Percentiles rank a stretch among this genome's conserved stretches.
These are phyloP conservation scores for Ploettnerulaceae sp. DNA, from an alignment of 2,329 filamentous ascomycete species.

Conservation along the genomic window DNA sequence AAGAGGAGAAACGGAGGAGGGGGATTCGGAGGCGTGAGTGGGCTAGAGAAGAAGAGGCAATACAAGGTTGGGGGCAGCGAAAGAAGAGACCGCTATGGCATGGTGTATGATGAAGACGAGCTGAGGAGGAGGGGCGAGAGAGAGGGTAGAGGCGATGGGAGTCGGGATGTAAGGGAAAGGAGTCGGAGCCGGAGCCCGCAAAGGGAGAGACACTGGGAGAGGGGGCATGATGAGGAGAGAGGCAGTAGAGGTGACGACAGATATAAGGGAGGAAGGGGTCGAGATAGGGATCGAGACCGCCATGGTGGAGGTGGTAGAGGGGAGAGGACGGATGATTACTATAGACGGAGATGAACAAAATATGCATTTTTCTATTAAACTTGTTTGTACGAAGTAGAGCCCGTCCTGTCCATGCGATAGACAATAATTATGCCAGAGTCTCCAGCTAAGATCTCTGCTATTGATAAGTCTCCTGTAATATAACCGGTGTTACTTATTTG, in stretches of 20 bases:
- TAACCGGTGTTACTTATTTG: too few relatives aligned
- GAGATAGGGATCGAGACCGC: constrained; percentile 22
- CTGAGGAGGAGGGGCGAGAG: constrained; percentile 49
- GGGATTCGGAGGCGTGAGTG: constrained; percentile 86
- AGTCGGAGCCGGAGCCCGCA: constrained; percentile 33
- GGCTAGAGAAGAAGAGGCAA: constrained; percentile 84
- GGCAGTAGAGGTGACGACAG: constrained; percentile 20
- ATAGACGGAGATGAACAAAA: constrained; percentile 17
- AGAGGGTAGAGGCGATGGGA: constrained; percentile 32
- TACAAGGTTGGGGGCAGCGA: constrained; percentile 56
- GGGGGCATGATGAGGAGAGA: constrained; percentile 23
- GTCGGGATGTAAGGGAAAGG: constrained; percentile 27
- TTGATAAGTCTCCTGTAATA: too few relatives aligned
- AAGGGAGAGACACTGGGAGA: constrained; percentile 15
- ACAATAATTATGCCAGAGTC: too few relatives aligned
- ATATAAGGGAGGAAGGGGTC: constrained; percentile 18
- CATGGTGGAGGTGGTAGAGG: constrained; percentile 20
- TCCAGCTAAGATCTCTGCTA: too few relatives aligned
- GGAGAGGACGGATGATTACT: constrained; percentile 24
- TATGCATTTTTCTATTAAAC: too few relatives aligned
- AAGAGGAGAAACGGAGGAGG: constrained; percentile 64
- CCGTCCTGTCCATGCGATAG: too few relatives aligned
- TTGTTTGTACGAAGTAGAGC: too few relatives aligned
- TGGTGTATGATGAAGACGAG: constrained; percentile 76
- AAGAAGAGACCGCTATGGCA: constrained; percentile 57